phyloP scores from a whole-genome alignment of 164 flowering plant genomes.

The Piper longum region DNA sequence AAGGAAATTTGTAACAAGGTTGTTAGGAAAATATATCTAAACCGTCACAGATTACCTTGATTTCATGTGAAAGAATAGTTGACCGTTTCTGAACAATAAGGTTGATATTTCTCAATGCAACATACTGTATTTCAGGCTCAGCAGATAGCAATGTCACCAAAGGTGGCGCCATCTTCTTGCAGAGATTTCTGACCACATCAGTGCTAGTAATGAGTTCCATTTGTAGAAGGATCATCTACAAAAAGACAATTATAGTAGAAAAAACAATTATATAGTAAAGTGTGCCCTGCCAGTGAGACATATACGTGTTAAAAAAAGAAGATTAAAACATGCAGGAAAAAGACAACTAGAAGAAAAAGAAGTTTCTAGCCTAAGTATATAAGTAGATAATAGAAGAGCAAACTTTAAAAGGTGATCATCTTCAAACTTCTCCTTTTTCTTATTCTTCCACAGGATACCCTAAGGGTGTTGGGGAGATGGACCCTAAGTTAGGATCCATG shows the following conservation, averaged over 20 bases:
- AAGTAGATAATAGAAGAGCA: too few relatives aligned
- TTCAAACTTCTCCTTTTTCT: too few relatives aligned
- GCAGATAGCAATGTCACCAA: slow-evolving; percentile 97
- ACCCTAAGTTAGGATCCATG: too few relatives aligned
- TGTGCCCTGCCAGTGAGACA: background rate
- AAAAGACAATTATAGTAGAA: slow-evolving; percentile 1
- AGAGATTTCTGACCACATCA: slow-evolving; percentile 93
- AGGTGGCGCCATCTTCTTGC: slow-evolving; percentile 99
- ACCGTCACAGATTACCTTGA: slow-evolving; percentile 45
- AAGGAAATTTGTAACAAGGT: background rate
- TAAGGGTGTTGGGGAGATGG: too few relatives aligned
- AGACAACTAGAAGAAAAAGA: too few relatives aligned
- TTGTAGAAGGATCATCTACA: slow-evolving; percentile 96
- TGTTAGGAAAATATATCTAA: too few relatives aligned
- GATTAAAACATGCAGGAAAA: too few relatives aligned
- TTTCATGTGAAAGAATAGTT: slow-evolving; percentile 97
- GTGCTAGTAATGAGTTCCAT: slow-evolving; percentile 98
- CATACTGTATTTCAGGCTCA: slow-evolving; percentile 99
- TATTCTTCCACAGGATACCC: too few relatives aligned
- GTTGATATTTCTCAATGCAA: slow-evolving; percentile 90
- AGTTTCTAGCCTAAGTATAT: too few relatives aligned
- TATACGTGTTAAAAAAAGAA: too few relatives aligned
- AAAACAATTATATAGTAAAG: background rate
- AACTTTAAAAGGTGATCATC: too few relatives aligned
- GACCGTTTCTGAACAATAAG: slow-evolving; percentile 94